Base-by-base conservation (phyloP, 805 yeast species). In the Alloascoidea hylecoeti region DNA sequence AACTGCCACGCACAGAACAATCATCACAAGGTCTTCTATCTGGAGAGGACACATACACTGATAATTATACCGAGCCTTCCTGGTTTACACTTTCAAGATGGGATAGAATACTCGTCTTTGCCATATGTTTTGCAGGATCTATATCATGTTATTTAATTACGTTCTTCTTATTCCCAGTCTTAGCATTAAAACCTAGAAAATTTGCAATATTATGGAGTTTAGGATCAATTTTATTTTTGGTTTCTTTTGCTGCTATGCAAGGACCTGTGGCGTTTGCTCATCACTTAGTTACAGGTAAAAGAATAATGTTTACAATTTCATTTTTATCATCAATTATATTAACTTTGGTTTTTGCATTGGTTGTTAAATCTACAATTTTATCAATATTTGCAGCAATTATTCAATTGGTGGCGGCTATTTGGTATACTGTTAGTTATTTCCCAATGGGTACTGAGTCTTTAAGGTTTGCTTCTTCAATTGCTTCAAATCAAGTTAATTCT, bases 371-470 rank as follows among this genome's bases (percentile, higher is more conserved):
- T 39, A 76, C 95, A 0, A 50, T 92, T 4, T 59, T 86, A 38
- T 85, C 97, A 0, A 58, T 92, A 6, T 51, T 85, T 9, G 75
- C 85, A 19, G 80, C 92, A 34, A 56, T 80, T 2, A 56, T 82
- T 6, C 96, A 92, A 56, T 62, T 88, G 5, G 57, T 92, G 40
- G 89, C 96, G 1, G 86, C 92, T n/a, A 49, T 85, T 3, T 88
- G 88, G 65, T 92, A 92, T 55, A 78, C 92, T 0, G 66, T 89
- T 33, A 82, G 95, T 49, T 92, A 92, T 57, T 89, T 92, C 68
- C 98, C 98, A 12, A 81, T 88, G 61, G 98, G 98, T 9, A 82
- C 89, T 1, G 79, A 81, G 43, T 80, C 94, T 2, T 49, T 78
- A 36, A 59, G 69, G 43, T 62, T 75, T 55, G 67, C 78, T 1